Evolutionary conservation across 2,329 filamentous ascomycete genomes (phyloP), one percentile per base, ranked within the genome.

Genomic region (Colletotrichum sp.): DNA sequence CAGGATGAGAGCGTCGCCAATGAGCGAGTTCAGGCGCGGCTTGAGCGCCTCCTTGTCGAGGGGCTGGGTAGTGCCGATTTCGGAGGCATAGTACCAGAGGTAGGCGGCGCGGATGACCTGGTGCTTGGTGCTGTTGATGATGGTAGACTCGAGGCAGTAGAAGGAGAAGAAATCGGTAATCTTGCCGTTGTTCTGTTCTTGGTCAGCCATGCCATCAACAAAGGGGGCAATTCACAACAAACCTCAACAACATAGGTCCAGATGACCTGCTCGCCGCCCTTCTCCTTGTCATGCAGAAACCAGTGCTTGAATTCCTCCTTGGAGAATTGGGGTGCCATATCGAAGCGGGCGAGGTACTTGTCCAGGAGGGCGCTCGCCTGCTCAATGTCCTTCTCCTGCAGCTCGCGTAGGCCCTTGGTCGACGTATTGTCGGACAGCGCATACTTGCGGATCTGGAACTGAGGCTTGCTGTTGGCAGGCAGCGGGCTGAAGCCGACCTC

Each of bases 91-190:
- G 89, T 99, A 99, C 88, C 96, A 99, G 71, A 98, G 91, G 85
- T 99, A 99, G 34, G 97, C 97, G 5, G 96, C 97, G 78, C 93
- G 94, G 81, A 99, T 93, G 73, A 92, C 91, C 75, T 92, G 90
- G 86, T 98, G 94, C 83, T 94, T 94, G 61, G 91, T 87, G 82
- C 95, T 92, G 79, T 94, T 93, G 80, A 99, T 97, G 74, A 98
- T 94, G 2, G 95, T 97, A 18, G 96, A 98, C 83, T 98, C 96
- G 38, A 99, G 93, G 82, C 93, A 93, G 89, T 98, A 99, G 87
- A 98, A 99, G 48, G 96, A 98, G 87, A 98, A 94, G 87, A 98
- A 98, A 85, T 99, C 97, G 48, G 95, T 98, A 81, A 99, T 95
- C 80, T 95, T 95, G 77, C 94, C 91, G 66, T 77, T 84, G 75